Evolutionary conservation across 1,284 basidiomycete species (phyloP), one percentile per base, ranked within the genome.

Genomic region (Cutaneotrichosporon cyanovorans): DNA sequence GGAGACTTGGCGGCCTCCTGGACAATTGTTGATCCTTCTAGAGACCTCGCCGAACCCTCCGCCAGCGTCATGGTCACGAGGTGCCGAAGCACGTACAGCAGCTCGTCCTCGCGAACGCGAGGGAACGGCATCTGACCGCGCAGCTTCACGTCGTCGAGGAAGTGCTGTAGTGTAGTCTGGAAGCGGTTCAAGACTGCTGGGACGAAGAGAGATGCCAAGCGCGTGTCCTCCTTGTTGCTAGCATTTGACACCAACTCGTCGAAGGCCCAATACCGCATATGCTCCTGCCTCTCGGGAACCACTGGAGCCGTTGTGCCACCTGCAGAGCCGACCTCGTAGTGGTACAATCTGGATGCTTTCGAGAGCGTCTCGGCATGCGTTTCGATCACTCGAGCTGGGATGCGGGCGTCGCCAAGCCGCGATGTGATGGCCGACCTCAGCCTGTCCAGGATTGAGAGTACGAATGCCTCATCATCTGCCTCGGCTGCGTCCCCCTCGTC

Each of bases 231-330:
- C 25, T 28, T 28, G 25, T 28, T 28, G 3, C 37, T 43, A 2
- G 36, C 36, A 20, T 31, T 38, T 30, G 54, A 46, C 3, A 95
- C 90, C 15, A 97, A 69, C 20, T 93, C 71, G 60, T 95, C 89
- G 52, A 96, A 85, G 58, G 87, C 90, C 90, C 91, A 96, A 71
- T 90, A 95, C 8, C 85, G 83, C 62, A 91, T 89, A 9, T 84
- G 75, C 68, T 97, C 91, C 39, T 86, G 76, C 1, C 83, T 80
- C 33, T 84, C 72, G 20, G 80, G 69, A 12, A 66, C 58, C 1
- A 51, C 58, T 2, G 59, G 59, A n/a, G 63, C 61, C 2, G 59
- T 63, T 16, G 62, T 68, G 15, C 62, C 61, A 5, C 55, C 58
- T 2, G 16, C 39, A 2, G 40, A 32, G 11, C 37, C 44, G 16